Evolutionary conservation across 495 filamentous ascomycete genomes (phyloP).

Genomic region (Saxophila tyrrhenica): DNA sequence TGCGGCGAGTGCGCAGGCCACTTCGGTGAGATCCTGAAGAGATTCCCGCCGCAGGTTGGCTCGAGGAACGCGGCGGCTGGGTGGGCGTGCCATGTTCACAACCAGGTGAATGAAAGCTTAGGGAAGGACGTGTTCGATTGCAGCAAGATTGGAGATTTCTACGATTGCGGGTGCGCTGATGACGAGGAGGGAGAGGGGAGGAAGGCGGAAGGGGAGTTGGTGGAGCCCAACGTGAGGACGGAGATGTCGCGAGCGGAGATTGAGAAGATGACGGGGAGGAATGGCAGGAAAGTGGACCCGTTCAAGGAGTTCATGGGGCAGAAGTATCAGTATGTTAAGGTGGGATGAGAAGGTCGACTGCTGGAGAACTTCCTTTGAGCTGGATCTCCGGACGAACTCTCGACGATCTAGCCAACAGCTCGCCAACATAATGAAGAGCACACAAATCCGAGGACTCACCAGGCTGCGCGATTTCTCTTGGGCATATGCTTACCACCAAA

Average conservation of each 20-base stretch:
- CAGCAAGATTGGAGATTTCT: slow-evolving; percentile 76
- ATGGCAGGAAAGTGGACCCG: neutral
- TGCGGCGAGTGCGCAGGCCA: slow-evolving; percentile 38
- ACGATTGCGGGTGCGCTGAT: slow-evolving; percentile 90
- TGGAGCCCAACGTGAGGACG: neutral
- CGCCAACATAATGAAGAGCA: too few relatives aligned
- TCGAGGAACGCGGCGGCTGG: slow-evolving; percentile 71
- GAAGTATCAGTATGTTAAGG: neutral
- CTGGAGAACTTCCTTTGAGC: too few relatives aligned
- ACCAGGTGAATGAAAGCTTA: slow-evolving; percentile 81
- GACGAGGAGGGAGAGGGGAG: slow-evolving; percentile 37
- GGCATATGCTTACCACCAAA: too few relatives aligned
- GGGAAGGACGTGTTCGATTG: slow-evolving; percentile 80
- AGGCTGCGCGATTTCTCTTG: too few relatives aligned
- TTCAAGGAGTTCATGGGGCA: neutral
- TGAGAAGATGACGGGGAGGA: neutral
- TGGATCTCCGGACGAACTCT: too few relatives aligned
- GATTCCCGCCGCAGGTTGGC: slow-evolving; percentile 85
- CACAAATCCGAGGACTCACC: too few relatives aligned
- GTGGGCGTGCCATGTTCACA: slow-evolving; percentile 93
- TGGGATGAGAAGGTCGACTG: too few relatives aligned
- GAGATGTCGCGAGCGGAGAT: neutral
- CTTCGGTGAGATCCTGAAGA: slow-evolving; percentile 43
- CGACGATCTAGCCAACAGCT: too few relatives aligned
- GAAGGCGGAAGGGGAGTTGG: neutral